phyloP scores from a whole-genome alignment of 106 monocot genomes.

The Allium sativum region DNA sequence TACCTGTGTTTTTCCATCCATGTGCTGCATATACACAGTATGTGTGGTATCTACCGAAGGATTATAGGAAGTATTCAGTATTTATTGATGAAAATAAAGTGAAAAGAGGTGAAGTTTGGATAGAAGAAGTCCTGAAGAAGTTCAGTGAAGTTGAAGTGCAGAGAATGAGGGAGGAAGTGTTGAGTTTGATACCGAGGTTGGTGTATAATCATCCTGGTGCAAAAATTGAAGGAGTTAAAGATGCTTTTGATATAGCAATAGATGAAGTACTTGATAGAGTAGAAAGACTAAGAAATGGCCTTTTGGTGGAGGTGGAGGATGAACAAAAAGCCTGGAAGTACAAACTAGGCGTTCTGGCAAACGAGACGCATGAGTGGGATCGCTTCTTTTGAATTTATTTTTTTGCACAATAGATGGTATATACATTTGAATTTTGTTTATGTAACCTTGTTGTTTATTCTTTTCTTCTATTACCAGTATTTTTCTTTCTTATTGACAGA shows the following conservation, averaged over 20 bases:
- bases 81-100: slow-evolving; percentile 54
- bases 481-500: too few species aligned
- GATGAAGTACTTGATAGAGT: slow-evolving; percentile 53
- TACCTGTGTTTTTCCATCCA: slow-evolving; percentile 84
- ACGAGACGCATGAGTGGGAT: slow-evolving; percentile 19
- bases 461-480: too few species aligned
- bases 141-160: slow-evolving; percentile 43
- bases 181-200: slow-evolving; percentile 57
- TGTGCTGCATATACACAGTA: slow-evolving; percentile 69
- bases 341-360: slow-evolving; percentile 1
- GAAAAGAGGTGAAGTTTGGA: slow-evolving; percentile 36
- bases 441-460: too few species aligned
- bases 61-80: slow-evolving; percentile 55
- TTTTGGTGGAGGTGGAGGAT: neutral
- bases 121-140: slow-evolving; percentile 40
- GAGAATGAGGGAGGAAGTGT: slow-evolving; percentile 73
- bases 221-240: slow-evolving; percentile 33
- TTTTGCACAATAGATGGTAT: neutral
- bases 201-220: slow-evolving; percentile 35
- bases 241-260: slow-evolving; percentile 76
- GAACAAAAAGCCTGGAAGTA: slow-evolving; percentile 13
- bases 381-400: too few species aligned
- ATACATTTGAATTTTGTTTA: too few species aligned
- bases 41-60: slow-evolving; percentile 35
- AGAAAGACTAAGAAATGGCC: slow-evolving; percentile 21